A percentile compares a stretch with the other conserved stretches of the same genome.
Evolutionary conservation across 176 grass and related monocot genomes (phyloP).

Genomic region (Oryza longistaminata): DNA sequence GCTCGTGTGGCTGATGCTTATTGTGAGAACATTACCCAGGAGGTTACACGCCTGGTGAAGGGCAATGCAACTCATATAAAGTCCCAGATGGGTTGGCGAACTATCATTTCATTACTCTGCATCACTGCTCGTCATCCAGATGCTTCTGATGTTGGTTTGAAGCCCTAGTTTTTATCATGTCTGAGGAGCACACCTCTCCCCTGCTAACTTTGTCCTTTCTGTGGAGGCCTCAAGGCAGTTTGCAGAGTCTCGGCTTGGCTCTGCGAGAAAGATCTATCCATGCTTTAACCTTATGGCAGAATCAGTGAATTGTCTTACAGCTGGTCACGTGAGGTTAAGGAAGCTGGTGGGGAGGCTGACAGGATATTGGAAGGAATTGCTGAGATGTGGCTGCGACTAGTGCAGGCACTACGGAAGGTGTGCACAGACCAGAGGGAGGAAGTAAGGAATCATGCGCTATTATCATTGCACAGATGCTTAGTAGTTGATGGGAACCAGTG

Average conservation of each 20-base stretch:
- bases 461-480: slow-evolving; percentile 81
- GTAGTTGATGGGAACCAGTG: slow-evolving; percentile 71
- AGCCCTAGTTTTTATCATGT: slow-evolving; percentile 91
- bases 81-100: slow-evolving; percentile 96
- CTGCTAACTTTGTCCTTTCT: slow-evolving; percentile 80
- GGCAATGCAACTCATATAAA: slow-evolving; percentile 90
- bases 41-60: slow-evolving; percentile 83
- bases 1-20: slow-evolving; percentile 99
- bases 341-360: slow-evolving; percentile 64
- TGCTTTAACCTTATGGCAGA: slow-evolving; percentile 89
- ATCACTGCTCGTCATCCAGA: slow-evolving; percentile 95
- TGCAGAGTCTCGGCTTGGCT: slow-evolving; percentile 87
- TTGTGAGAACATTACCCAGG: slow-evolving; percentile 94
- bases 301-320: slow-evolving; percentile 72
- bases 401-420: slow-evolving; percentile 77
- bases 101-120: slow-evolving; percentile 83
- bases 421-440: slow-evolving; percentile 91
- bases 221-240: slow-evolving; percentile 91
- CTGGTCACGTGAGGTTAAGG: slow-evolving; percentile 74
- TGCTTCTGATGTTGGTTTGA: slow-evolving; percentile 92
- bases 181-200: slow-evolving; percentile 79
- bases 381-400: slow-evolving; percentile 96
- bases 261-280: slow-evolving; percentile 77
- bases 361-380: slow-evolving; percentile 80
- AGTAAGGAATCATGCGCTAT: slow-evolving; percentile 86